Percentiles rank a stretch among this genome's conserved stretches.
Conservation (phyloP, 2,329 filamentous ascomycete species). For the Pseudogymnoascus sp. region DNA sequence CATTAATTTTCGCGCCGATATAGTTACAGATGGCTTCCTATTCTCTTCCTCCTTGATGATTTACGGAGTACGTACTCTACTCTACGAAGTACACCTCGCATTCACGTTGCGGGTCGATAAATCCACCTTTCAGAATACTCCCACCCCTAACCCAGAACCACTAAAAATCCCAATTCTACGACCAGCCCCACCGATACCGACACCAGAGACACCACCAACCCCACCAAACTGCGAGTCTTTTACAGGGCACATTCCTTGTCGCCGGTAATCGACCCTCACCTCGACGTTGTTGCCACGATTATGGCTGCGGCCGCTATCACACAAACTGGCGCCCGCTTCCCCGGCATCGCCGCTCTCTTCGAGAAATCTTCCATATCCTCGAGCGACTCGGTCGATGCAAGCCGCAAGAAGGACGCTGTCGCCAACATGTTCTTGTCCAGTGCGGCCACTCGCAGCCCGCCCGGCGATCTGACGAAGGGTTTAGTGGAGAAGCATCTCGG, state of each 20-base stretch:
- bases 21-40: constrained; percentile 5
- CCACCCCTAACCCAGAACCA: constrained; percentile 6
- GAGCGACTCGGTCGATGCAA: constrained; percentile 2
- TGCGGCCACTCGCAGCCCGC: not conserved
- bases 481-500: constrained; percentile 1
- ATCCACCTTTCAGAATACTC: not conserved
- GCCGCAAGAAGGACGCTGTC: constrained; percentile 1
- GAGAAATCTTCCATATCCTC: constrained; percentile 1
- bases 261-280: not conserved
- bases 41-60: constrained; percentile 2
- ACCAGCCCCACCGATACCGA: not conserved
- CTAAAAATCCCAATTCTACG: constrained; percentile 3
- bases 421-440: constrained; percentile 7
- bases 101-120: not conserved
- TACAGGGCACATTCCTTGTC: constrained; percentile 5
- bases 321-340: constrained; percentile 4
- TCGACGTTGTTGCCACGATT: constrained; percentile 5
- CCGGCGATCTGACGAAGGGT: not conserved
- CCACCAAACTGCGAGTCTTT: constrained; percentile 6
- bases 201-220: not conserved
- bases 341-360: not conserved
- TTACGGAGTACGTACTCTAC: not conserved
- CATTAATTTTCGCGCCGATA: not conserved
- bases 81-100: not conserved
- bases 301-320: constrained; percentile 8